Percentiles rank a stretch among this genome's conserved stretches.
phyloP scores from a whole-genome alignment of 2,329 filamentous ascomycete genomes.

The Piedraia hortae region DNA sequence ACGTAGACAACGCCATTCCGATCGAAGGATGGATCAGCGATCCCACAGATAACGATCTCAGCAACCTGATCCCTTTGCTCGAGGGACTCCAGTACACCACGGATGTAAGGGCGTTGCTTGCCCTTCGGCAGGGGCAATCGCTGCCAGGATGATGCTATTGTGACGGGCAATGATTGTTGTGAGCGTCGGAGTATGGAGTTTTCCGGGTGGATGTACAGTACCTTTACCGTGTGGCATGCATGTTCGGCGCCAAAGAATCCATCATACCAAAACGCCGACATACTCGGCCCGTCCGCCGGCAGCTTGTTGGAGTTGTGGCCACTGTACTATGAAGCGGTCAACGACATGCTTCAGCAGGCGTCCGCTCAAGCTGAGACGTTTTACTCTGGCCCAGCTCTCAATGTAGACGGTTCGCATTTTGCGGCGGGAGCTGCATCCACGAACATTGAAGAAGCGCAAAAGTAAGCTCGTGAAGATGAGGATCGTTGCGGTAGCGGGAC shows the following conservation, averaged over 20 bases:
- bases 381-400: conserved; percentile 77
- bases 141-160: conserved; percentile 10
- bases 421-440: conserved; percentile 14
- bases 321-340: conserved; percentile 63
- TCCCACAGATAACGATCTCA: conserved; percentile 80
- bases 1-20: conserved; percentile 80
- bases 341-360: conserved; percentile 43
- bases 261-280: conserved; percentile 15
- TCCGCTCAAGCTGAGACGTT: conserved; percentile 59
- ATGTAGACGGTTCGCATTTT: conserved; percentile 57
- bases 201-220: no score
- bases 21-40: conserved; percentile 99
- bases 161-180: no score
- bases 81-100: conserved; percentile 92
- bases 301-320: conserved; percentile 29
- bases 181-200: no score
- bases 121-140: conserved; percentile 57
- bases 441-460: conserved; percentile 24
- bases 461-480: conserved; percentile 31
- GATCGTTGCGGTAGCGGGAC: conserved; percentile 66
- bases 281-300: conserved; percentile 17
- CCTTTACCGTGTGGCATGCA: no score
- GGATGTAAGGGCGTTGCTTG: conserved; percentile 74
- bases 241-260: no score
- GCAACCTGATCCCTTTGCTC: conserved; percentile 74